These are phyloP conservation scores for Sporothrix globosa DNA, from an alignment of 2,329 filamentous ascomycete species.

Conservation along the genomic window DNA sequence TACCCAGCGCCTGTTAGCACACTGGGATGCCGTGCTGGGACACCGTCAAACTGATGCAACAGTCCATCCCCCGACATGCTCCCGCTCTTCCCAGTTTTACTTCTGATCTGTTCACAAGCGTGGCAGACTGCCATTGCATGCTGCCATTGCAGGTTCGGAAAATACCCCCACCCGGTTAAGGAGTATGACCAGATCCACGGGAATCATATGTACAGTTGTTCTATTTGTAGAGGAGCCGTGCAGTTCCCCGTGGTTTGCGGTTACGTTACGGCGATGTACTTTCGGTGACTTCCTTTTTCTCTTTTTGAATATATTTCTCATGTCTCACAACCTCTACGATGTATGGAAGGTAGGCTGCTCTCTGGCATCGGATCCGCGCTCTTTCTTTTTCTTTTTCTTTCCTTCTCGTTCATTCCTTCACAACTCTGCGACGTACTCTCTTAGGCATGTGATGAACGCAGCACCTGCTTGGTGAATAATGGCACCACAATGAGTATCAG, in stretches of 20 bases:
- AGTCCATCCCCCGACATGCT: not conserved
- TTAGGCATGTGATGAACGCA: conserved; percentile 15
- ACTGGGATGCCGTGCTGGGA: not conserved
- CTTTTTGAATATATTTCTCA: not conserved
- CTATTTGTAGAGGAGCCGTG: not conserved
- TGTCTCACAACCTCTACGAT: no score
- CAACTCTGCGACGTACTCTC: not conserved
- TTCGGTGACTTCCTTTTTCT: not conserved
- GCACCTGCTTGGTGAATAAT: not conserved
- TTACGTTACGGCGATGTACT: not conserved
- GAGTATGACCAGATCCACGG: conserved; percentile 9
- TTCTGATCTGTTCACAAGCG: not conserved
- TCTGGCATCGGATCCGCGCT: not conserved
- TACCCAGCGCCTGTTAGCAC: not conserved
- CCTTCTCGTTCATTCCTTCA: not conserved
- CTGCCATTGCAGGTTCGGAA: conserved; percentile 8
- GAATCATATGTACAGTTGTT: not conserved
- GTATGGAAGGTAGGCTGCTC: not conserved
- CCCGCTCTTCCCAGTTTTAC: not conserved
- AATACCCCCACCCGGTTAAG: not conserved
- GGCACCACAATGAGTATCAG: not conserved
- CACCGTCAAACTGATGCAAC: not conserved
- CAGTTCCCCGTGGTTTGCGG: not conserved
- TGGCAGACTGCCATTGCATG: conserved; percentile 10
- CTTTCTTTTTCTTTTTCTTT: not conserved